Base-by-base conservation (phyloP, 2,329 filamentous ascomycete genomes). In the Cladosporium sp. region DNA sequence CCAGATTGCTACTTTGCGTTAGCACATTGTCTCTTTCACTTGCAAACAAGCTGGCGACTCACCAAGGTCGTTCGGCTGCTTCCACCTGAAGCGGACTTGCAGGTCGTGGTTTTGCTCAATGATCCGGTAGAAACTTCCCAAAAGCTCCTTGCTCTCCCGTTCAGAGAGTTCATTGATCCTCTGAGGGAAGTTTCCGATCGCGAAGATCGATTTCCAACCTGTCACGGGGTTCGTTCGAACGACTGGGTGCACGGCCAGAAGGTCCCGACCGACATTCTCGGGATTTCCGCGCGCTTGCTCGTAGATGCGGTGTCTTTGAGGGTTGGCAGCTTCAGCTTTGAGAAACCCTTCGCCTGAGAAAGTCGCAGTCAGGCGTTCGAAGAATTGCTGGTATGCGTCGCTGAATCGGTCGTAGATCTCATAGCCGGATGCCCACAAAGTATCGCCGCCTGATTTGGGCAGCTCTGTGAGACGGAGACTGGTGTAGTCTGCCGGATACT, bases 351-450 rank as follows among this genome's bases (percentile, higher is more conserved):
- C 49, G 5, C 49, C 49, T 7, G 39, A 51, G 55, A 69, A 82
- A 0, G 80, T 84, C 2, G 80, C 85, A 0, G 83, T 86, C 4
- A 88, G 71, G 0, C 71, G 69, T 59, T 88, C 84, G 43, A 88
- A 75, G 70, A 88, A 88, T 28, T 73, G 74, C 56, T 82, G 83
- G 51, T 83, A 82, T 0, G 81, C 74, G 1, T 75, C 73, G 3
- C 82, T 85, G 61, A 88, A 77, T 30, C 83, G 80, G 65, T 89
- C 85, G 66, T 86, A 88, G 19, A 87, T 71, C 64, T 88, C 85
- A 66, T 87, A 88, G 0, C 84, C 84, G 1, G 84, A 86, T 0
- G 85, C 85, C 85, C 85, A 89, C 17, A 51, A 14, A 28, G 49
- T 51, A 34, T 38, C 49, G 37, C 68, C 66, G 47, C 84, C 84